Conservation (phyloP, 106 monocot genomes). For the Allium sativum region DNA sequence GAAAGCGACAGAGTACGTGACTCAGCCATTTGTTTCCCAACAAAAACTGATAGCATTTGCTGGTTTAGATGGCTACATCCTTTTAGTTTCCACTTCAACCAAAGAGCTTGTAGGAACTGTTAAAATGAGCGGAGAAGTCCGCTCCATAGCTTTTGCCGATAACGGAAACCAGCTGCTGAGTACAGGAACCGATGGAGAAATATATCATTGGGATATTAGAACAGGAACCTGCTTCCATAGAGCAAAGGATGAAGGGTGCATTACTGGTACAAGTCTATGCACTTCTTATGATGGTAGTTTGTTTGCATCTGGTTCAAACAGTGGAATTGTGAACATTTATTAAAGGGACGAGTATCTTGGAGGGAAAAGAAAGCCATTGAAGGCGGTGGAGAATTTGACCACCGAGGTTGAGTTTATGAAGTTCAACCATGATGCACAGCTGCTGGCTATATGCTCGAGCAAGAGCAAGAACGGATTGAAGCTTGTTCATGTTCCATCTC, state of each 20-base stretch:
- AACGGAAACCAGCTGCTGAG: constrained; percentile 56
- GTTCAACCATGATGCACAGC: constrained; percentile 77
- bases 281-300: constrained; percentile 49
- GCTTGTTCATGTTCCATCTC: constrained; percentile 68
- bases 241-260: constrained; percentile 66
- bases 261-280: constrained; percentile 46
- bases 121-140: constrained; percentile 83
- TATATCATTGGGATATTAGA: constrained; percentile 90
- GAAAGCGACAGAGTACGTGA: too few species aligned
- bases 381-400: constrained; percentile 71
- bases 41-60: constrained; percentile 75
- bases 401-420: constrained; percentile 53
- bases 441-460: constrained; percentile 61
- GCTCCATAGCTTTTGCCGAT: constrained; percentile 65
- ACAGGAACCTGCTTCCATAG: constrained; percentile 71
- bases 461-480: constrained; percentile 73
- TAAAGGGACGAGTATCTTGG: constrained; percentile 68
- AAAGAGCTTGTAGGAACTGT: constrained; percentile 82
- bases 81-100: constrained; percentile 64
- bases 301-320: constrained; percentile 77
- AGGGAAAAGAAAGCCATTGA: constrained; percentile 72
- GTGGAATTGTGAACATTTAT: constrained; percentile 76
- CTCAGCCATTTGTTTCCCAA: too few species aligned
- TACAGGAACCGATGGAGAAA: constrained; percentile 76
- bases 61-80: constrained; percentile 79